These are phyloP conservation scores for Parmales sp. DNA, from an alignment of 108 stramenopile species.

Conservation along the genomic window DNA sequence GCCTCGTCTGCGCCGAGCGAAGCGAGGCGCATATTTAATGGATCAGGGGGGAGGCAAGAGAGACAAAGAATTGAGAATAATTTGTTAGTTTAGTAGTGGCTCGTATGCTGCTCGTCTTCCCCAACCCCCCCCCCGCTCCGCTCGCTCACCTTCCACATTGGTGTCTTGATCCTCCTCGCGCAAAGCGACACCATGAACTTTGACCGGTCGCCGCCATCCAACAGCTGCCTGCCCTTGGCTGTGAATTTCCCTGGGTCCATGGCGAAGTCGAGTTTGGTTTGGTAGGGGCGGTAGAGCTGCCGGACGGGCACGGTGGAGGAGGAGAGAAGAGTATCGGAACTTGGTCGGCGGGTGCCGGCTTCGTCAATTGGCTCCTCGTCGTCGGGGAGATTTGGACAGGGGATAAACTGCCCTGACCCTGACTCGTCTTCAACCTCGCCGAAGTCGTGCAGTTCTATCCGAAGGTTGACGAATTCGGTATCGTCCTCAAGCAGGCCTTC, in stretches of 20 bases:
- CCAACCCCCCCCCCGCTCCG: too few relatives aligned
- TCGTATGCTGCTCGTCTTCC: too few relatives aligned
- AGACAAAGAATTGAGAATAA: too few relatives aligned
- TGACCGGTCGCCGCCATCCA: neutral
- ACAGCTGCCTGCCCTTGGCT: neutral
- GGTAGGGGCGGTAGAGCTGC: neutral
- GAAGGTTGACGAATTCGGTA: neutral
- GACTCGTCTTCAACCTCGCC: neutral
- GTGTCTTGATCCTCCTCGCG: neutral
- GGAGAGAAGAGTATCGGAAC: too few relatives aligned
- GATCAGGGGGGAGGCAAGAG: too few relatives aligned
- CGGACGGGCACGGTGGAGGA: neutral
- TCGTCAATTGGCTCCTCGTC: neutral
- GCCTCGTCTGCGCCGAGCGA: neutral
- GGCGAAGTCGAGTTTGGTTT: neutral
- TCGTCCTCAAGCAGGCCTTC: neutral
- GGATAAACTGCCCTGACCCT: too few relatives aligned
- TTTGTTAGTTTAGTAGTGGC: too few relatives aligned
- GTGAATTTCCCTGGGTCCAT: neutral
- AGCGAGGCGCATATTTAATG: too few relatives aligned
- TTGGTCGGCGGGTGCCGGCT: neutral
- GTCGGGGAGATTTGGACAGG: too few relatives aligned
- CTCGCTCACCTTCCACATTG: neutral
- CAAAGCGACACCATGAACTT: neutral
- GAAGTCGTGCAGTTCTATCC: neutral